phyloP scores from a whole-genome alignment of 257 asterid genomes.

The Nemophila menziesii region DNA sequence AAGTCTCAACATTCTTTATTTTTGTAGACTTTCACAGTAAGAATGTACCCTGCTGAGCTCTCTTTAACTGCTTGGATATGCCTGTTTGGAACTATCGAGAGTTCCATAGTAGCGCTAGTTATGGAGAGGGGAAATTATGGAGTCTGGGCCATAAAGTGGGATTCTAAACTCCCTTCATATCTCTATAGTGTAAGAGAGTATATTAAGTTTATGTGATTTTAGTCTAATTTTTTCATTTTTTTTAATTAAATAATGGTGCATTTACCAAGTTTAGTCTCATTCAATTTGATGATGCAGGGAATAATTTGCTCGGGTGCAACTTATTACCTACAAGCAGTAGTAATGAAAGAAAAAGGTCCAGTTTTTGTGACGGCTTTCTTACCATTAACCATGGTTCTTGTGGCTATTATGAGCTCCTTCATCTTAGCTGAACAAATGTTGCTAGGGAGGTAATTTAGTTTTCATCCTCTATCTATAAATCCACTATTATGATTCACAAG shows the following conservation, averaged over 20 bases:
- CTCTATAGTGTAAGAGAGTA: slow-evolving; percentile 56
- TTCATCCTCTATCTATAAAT: background rate
- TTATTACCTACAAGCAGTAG: slow-evolving; percentile 51
- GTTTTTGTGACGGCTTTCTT: slow-evolving; percentile 55
- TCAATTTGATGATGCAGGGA: background rate
- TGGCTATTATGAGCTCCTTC: slow-evolving; percentile 49
- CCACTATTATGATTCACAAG: background rate
- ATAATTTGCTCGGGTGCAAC: slow-evolving; percentile 42
- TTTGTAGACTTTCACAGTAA: slow-evolving; percentile 58
- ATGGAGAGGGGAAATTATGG: slow-evolving; percentile 63
- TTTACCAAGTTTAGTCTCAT: background rate
- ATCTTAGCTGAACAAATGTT: slow-evolving; percentile 43
- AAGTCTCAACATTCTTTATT: background rate
- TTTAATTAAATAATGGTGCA: too few relatives aligned
- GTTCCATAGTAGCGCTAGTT: slow-evolving; percentile 50
- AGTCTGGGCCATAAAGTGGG: slow-evolving; percentile 78
- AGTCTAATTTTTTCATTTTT: background rate
- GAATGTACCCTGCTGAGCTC: slow-evolving; percentile 62
- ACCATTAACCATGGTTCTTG: slow-evolving; percentile 52
- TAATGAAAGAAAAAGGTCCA: slow-evolving; percentile 54
- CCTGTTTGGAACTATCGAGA: slow-evolving; percentile 61
- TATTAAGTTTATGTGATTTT: background rate
- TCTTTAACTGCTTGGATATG: slow-evolving; percentile 95
- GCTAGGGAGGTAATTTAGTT: slow-evolving; percentile 41
- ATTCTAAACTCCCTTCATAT: slow-evolving; percentile 60